phyloP scores from a whole-genome alignment of 495 filamentous ascomycete genomes.

The Parathielavia appendiculata region DNA sequence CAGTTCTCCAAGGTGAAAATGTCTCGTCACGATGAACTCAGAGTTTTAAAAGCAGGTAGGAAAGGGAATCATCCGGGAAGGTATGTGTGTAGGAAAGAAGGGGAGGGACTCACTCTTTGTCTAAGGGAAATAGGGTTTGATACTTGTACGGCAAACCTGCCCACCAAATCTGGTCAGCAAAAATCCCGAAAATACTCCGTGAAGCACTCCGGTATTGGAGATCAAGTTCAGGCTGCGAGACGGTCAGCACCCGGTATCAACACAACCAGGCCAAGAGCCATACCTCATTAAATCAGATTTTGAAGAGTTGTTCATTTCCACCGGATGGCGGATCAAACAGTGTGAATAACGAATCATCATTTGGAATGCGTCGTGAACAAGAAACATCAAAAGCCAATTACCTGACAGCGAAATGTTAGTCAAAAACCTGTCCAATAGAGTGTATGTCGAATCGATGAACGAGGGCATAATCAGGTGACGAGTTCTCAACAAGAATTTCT shows the following conservation, averaged over 20 bases:
- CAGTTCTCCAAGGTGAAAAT: slow-evolving; percentile 97
- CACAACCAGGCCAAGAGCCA: slow-evolving; percentile 26
- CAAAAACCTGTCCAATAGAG: slow-evolving; percentile 7
- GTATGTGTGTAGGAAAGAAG: slow-evolving; percentile 26
- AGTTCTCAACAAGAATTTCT: slow-evolving; percentile 94
- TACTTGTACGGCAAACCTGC: slow-evolving; percentile 31
- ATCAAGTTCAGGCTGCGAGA: slow-evolving; percentile 34
- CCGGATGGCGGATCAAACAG: slow-evolving; percentile 79
- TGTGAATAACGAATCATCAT: slow-evolving; percentile 78
- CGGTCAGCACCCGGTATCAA: slow-evolving; percentile 39
- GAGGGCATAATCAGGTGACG: slow-evolving; percentile 78
- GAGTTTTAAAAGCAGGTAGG: slow-evolving; percentile 58
- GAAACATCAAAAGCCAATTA: slow-evolving; percentile 32
- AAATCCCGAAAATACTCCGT: slow-evolving; percentile 16
- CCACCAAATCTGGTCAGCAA: slow-evolving; percentile 25
- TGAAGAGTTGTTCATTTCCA: slow-evolving; percentile 72
- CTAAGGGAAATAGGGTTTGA: slow-evolving; percentile 8
- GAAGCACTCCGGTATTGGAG: slow-evolving; percentile 3
- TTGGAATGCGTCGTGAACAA: slow-evolving; percentile 23
- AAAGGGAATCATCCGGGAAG: slow-evolving; percentile 70
- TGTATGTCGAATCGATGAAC: slow-evolving; percentile 16
- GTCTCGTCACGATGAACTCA: slow-evolving; percentile 68
- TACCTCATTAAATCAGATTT: slow-evolving; percentile 99
- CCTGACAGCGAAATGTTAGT: slow-evolving; percentile 42
- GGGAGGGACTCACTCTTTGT: slow-evolving; percentile 20